Base-by-base conservation (phyloP, 2,329 filamentous ascomycete species). In the Alternaria ethzedia region DNA sequence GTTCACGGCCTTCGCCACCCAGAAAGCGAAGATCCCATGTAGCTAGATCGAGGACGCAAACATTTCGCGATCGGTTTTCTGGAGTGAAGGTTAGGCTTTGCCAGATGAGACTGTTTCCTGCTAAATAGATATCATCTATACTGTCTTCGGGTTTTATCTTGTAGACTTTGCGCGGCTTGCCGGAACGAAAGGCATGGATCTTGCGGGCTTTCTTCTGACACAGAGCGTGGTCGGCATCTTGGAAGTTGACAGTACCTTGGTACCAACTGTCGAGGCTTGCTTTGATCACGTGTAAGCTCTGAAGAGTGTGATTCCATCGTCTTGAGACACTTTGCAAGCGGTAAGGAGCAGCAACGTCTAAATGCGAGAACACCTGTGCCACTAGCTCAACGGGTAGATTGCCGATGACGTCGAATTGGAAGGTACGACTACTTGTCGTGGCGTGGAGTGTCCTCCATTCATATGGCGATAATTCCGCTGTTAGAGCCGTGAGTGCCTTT, bases 381-480 rank as follows among this genome's bases (percentile, higher is more conserved):
- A 79, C 69, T 8, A 83, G 68, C 69, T 83, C 81, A 13, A 78
- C 15, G 6, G 81, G 81, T 36, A 82, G 64, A 1, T 41, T 61
- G n/a, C 68, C 72, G 30, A 82, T 57, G 32, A 80, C 74, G 63
- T 82, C 80, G 50, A 59, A 63, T 11, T 70, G 65, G 63, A 80
- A 79, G 41, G 69, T 54, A 44, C 64, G 74, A 25, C 60, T 50
- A 44, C 60, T 58, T 56, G 70, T 70, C 9, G 65, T 43, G 30
- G 60, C 52, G 10, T 71, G 64, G 25, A 78, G 54, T 8, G 60
- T 51, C 36, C 77, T 67, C 75, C 74, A 78, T 64, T 80, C 78
- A 64, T 74, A 65, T 2, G 73, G 67, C 12, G 68, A 75, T 28
- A 80, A 51, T 32, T 75, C 61, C 17, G 59, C 10, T 30, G 72